These are phyloP conservation scores for Gloeophyllum trabeum DNA, from an alignment of 768 basidiomycete genomes.

Conservation along the genomic window DNA sequence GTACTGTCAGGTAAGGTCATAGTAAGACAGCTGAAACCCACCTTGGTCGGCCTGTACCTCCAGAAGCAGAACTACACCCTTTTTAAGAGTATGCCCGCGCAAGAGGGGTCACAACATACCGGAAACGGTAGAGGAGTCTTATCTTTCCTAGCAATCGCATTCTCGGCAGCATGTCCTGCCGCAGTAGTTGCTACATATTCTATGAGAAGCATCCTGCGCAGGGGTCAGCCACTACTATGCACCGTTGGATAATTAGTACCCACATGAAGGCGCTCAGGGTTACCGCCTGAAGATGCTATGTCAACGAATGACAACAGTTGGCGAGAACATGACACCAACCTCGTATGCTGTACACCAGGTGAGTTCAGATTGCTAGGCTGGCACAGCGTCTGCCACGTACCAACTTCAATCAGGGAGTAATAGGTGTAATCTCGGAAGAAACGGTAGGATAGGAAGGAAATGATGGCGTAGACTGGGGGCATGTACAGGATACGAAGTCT, in stretches of 20 bases:
- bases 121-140: constrained; percentile 65
- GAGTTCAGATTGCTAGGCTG: too few relatives aligned
- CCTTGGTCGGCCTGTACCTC: constrained; percentile 74
- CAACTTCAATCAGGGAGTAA: constrained; percentile 37
- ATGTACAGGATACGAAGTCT: constrained; percentile 77
- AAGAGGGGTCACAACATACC: constrained; percentile 20
- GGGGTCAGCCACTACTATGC: too few relatives aligned
- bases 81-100: background rate
- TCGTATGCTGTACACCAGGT: constrained; percentile 57
- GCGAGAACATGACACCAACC: too few relatives aligned
- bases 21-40: too few relatives aligned
- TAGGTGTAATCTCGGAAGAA: constrained; percentile 73
- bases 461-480: constrained; percentile 72
- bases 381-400: constrained; percentile 29
- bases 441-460: constrained; percentile 81
- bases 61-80: constrained; percentile 60
- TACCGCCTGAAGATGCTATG: constrained; percentile 52
- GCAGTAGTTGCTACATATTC: constrained; percentile 75
- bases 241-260: too few relatives aligned
- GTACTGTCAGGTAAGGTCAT: constrained; percentile 4
- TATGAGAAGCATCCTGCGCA: constrained; percentile 58
- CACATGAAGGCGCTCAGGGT: constrained; percentile 83
- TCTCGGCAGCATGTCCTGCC: constrained; percentile 45
- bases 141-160: constrained; percentile 70
- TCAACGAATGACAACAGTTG: too few relatives aligned